These are phyloP conservation scores for Colletotrichum sp. DNA, from an alignment of 2,329 filamentous ascomycete genomes.

Conservation along the genomic window DNA sequence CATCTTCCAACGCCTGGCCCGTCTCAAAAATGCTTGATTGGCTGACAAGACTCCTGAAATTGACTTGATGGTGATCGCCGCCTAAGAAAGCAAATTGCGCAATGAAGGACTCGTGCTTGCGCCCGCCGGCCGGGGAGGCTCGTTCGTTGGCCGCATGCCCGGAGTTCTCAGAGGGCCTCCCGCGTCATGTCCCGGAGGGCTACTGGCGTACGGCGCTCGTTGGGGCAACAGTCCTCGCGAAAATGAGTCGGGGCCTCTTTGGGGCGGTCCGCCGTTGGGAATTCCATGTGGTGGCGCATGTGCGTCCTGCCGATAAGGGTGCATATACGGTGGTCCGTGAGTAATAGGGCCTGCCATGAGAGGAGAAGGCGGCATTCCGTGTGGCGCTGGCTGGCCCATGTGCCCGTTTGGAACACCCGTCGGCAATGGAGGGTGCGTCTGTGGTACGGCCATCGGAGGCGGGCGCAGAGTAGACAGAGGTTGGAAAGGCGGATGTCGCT, in stretches of 20 bases:
- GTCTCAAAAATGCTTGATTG: not conserved
- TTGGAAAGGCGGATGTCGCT: constrained; percentile 42
- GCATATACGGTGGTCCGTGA: constrained; percentile 30
- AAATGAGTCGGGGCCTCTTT: constrained; percentile 51
- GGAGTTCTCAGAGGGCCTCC: constrained; percentile 29
- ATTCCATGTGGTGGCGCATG: constrained; percentile 31
- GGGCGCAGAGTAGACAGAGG: constrained; percentile 54
- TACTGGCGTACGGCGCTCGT: constrained; percentile 45
- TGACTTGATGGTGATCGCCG: not conserved
- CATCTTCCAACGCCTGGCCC: not conserved
- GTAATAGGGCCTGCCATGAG: constrained; percentile 40
- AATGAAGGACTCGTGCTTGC: constrained; percentile 80
- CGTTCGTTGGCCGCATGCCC: constrained; percentile 26
- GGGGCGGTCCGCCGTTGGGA: constrained; percentile 45
- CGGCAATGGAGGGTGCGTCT: constrained; percentile 43
- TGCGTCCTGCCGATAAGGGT: constrained; percentile 33
- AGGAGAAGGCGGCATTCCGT: constrained; percentile 54
- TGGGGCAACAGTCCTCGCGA: constrained; percentile 48
- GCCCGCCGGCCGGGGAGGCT: constrained; percentile 46
- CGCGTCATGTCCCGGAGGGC: constrained; percentile 41
- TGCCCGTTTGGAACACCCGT: constrained; percentile 48
- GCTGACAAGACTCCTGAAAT: not conserved
- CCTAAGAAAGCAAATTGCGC: constrained; percentile 72
- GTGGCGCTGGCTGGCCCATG: constrained; percentile 45
- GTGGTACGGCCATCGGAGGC: constrained; percentile 48